Evolutionary conservation across 169 alveolate genomes (phyloP).

Genomic region (Cryptosporidium viatorum): DNA sequence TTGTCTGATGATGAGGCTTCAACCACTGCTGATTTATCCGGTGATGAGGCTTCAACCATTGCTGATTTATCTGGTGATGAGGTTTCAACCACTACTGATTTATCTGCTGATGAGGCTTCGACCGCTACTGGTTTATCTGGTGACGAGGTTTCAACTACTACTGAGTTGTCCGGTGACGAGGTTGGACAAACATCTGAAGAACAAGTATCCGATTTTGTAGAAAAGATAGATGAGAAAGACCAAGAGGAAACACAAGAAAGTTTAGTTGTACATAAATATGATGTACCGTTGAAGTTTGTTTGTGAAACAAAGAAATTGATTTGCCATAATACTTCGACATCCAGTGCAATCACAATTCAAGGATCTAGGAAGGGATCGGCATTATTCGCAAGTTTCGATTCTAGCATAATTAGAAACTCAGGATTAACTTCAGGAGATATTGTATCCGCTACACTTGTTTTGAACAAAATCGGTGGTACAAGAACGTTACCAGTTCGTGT

Average conservation of each 20-base stretch:
- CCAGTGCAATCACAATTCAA: constrained; percentile 54
- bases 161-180: background rate
- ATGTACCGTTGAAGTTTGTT: constrained; percentile 9
- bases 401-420: background rate
- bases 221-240: background rate
- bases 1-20: background rate
- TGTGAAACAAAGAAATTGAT: constrained; percentile 62
- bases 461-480: constrained; percentile 60
- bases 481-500: constrained; percentile 56
- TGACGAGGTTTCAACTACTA: background rate
- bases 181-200: background rate
- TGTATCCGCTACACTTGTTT: constrained; percentile 1
- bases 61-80: constrained; percentile 1
- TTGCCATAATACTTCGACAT: constrained; percentile 27
- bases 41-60: background rate
- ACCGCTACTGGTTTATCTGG: too few relatives aligned
- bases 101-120: background rate
- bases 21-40: background rate
- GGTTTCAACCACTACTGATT: background rate
- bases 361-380: constrained; percentile 71
- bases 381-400: constrained; percentile 48
- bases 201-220: background rate
- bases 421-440: constrained; percentile 21
- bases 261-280: constrained; percentile 1
- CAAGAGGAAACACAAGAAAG: constrained; percentile 27